Evolutionary conservation across 2,329 filamentous ascomycete species (phyloP), one percentile per base, ranked within the genome.

Genomic region (Penicillium olsonii): DNA sequence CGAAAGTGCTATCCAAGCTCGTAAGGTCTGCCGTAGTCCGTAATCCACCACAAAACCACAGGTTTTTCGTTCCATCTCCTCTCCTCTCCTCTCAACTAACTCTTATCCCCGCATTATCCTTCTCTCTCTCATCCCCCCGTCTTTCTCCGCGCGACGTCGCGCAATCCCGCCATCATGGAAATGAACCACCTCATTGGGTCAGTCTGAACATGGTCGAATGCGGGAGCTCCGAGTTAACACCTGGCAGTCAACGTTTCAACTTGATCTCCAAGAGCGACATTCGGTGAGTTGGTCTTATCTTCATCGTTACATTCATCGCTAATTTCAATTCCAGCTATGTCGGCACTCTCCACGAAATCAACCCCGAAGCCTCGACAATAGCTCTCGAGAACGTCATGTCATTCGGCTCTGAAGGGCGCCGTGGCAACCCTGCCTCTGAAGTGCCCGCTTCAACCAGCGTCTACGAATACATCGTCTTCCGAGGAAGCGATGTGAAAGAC

Each of bases 391-490:
- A 96, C 82, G 94, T 99, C 70, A 84, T 86, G 56, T 97, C 92
- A 3, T 95, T 87, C 68, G 94, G 94, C 62, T 96, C 94, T 24
- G 94, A 99, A 77, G 92, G 91, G 48, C 89, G 94, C 58, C 87
- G 87, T 67, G 84, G 81, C 60, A 85, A 87, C 61, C 86, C 87
- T 15, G 83, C 87, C 15, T 88, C 95, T 57, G 92, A 96, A 74
- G 88, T 96, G 50, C 76, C 87, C 31, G 83, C 90, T 3, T 92
- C 90, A 27, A 87, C 94, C 54, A 89, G 89, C 69, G 83, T 96
- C 66, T 99, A 96, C 78, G 94, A 97, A 70, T 97, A 96, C 77
- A 97, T 99, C 67, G 91, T 99, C 58, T 99, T 99, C 74, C 87
- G 92, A 53, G 94, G 94, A 63, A 96, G 90, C 72, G 94, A 99